Evolutionary conservation across 345 rosid species (phyloP), one percentile per base, ranked within the genome.

Genomic region (Linum trigynum): DNA sequence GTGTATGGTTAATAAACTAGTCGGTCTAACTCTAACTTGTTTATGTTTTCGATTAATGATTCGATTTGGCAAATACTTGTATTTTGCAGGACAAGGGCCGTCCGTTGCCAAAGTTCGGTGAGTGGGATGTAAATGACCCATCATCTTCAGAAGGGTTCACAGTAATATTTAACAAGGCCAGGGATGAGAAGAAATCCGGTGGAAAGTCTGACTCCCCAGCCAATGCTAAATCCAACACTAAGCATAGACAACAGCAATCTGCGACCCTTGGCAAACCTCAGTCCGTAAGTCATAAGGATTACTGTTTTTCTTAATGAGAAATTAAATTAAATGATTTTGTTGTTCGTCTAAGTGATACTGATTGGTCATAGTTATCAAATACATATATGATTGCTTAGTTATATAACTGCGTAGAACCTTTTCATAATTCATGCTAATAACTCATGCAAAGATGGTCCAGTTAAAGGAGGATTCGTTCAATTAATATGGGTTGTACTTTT

Each of bases 81-180:
- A 23, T 23, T 39, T 38, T 59, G 2, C 65, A 73, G 76, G 76
- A 65, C 15, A 65, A 62, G 63, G 73, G 67, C 50, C 73, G 62
- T 14, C 73, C 77, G 2, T 65, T 74, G 70, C 77, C 77, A 14
- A 74, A 74, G 70, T 74, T 74, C n/a, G 77, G 77, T 10, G 77
- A 74, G 38, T 74, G 77, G 77, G 77, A 74, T 62, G 77, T 74
- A 10, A 74, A 74, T 57, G 70, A 74, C 45, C 73, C 73, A 15
- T 63, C 73, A 55, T 74, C 77, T 41, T 73, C 73, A 2, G 77
- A 74, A 63, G 77, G 77, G 12, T 74, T 74, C 64, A 61, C 77
- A 39, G 67, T 69, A 6, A 74, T 74, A 32, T 74, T 74, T 55
- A 74, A 74, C 67, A 69, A 74, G 70, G 77, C 77, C 43, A 65